Percentiles rank a stretch among this genome's conserved stretches.
Evolutionary conservation across 352 stramenopile genomes (phyloP).

Genomic region (Achlya hypogyna): DNA sequence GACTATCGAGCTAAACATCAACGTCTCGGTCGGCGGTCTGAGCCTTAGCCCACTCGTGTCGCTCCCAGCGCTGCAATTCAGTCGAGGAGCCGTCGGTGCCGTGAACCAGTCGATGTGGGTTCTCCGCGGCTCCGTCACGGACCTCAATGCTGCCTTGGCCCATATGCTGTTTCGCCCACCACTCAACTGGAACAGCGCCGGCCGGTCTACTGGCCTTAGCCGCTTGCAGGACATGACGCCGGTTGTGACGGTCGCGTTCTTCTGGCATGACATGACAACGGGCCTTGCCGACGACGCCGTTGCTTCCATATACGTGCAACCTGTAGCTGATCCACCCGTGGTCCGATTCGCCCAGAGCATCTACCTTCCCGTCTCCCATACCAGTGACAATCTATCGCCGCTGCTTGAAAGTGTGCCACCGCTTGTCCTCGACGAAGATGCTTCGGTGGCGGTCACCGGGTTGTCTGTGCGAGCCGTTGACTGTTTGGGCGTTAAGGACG

Average conservation of each 20-base stretch:
- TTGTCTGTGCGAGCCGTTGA: conserved; percentile 36
- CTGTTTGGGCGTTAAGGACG: neutral
- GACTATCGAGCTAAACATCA: neutral
- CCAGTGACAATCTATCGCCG: conserved; percentile 35
- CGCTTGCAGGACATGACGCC: neutral
- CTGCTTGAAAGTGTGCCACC: conserved; percentile 35
- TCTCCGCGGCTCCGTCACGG: conserved; percentile 23
- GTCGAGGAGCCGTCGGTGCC: no score
- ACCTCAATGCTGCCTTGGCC: conserved; percentile 22
- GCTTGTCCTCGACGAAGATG: conserved; percentile 39
- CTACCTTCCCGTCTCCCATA: conserved; percentile 25
- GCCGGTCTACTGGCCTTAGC: neutral
- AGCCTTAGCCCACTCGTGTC: neutral
- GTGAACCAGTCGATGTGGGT: no score
- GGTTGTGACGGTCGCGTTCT: neutral
- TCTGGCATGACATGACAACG: neutral
- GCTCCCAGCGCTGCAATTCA: neutral
- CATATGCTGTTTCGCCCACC: conserved; percentile 31
- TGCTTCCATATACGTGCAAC: conserved; percentile 23
- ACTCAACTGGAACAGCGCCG: conserved; percentile 44
- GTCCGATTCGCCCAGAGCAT: conserved; percentile 29
- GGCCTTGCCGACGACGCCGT: neutral
- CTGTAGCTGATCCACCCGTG: conserved; percentile 33
- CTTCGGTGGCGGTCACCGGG: conserved; percentile 23
- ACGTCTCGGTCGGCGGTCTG: neutral